Evolutionary conservation across 2,329 filamentous ascomycete genomes (phyloP), one percentile per base, ranked within the genome.

Genomic region (Byssoonygena ceratinophila): DNA sequence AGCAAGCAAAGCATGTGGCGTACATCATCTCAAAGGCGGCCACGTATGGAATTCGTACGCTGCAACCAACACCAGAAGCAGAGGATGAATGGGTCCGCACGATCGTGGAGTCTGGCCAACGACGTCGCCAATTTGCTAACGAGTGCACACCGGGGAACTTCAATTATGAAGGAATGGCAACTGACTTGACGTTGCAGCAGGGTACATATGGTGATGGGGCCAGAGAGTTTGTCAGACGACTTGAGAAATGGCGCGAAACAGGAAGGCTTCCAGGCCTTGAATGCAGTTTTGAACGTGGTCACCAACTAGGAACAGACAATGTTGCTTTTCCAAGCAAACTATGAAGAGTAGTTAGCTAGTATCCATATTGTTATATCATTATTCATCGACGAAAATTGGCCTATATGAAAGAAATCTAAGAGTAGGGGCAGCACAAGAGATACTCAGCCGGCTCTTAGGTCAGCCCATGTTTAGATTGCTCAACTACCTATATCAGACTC

Each of bases 1-100:
- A 53, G n/a, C 43, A 53, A n/a, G 41, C 34, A 12, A 53, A 46
- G 16, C 51, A 53, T 43, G 39, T 47, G 9, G 51, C 51, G 7
- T 32, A 41, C 36, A 53, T 53, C n/a, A 22, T 53, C 18, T 53
- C 51, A 14, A 43, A 31, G 25, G 32, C 51, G 18, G 22, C 14
- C 12, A 29, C 14, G 18, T 22, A 52, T n/a, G 22, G 41, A 18
- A 16, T 52, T 23, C 41, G 50, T 11, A 46, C 41, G n/a, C 8
- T 52, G 22, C 41, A 52, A 18, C 41, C 50, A 12, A 46, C 41
- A 8, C 14, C 20, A 27, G 23, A n/a, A 14, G 50, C 50, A 1
- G 50, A 52, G 18, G 41, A 46, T 8, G 34, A 46, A 16, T 52
- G 50, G 50, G 32, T 46, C 29, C 11, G n/a, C 11, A 37, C 50